Conservation (phyloP, 768 basidiomycete genomes). For the Suillus brevipes region DNA sequence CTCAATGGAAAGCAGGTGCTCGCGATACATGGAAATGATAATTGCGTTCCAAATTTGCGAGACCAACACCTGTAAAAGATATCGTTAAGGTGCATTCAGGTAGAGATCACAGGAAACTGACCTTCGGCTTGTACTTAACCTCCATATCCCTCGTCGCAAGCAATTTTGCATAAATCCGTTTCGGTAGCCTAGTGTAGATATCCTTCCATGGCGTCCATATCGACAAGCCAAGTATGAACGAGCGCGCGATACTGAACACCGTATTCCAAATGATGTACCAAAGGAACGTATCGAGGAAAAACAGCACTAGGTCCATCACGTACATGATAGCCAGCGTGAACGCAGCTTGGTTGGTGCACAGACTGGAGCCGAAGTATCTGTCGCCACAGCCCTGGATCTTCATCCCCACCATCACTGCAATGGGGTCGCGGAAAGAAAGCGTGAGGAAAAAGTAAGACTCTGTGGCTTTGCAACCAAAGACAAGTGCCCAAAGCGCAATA, state of each 20-base stretch:
- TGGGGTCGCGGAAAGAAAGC: constrained; percentile 89
- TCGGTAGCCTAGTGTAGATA: constrained; percentile 93
- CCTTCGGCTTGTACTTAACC: constrained; percentile 99
- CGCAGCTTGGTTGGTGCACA: constrained; percentile 92
- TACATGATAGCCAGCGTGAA: constrained; percentile 98
- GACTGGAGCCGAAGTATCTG: constrained; percentile 76
- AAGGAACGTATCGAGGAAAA: constrained; percentile 99
- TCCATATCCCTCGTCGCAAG: constrained; percentile 95
- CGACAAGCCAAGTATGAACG: constrained; percentile 87
- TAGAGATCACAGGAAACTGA: constrained; percentile 30
- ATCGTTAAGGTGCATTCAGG: neutral
- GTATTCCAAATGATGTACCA: constrained; percentile 99
- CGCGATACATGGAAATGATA: constrained; percentile 99
- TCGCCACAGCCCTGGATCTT: constrained; percentile 89
- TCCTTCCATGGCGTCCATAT: constrained; percentile 99
- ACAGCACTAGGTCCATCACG: constrained; percentile 94
- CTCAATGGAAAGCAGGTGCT: constrained; percentile 97
- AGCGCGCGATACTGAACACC: constrained; percentile 84
- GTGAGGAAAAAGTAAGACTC: constrained; percentile 99
- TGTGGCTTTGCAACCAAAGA: constrained; percentile 94
- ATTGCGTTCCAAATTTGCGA: constrained; percentile 99
- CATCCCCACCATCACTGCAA: constrained; percentile 95
- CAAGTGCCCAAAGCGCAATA: constrained; percentile 80
- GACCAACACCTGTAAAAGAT: constrained; percentile 72
- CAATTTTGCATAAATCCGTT: constrained; percentile 95